Evolutionary conservation across 2,329 filamentous ascomycete genomes (phyloP), one percentile per base, ranked within the genome.

Genomic region (Tolypocladium pustulatum): DNA sequence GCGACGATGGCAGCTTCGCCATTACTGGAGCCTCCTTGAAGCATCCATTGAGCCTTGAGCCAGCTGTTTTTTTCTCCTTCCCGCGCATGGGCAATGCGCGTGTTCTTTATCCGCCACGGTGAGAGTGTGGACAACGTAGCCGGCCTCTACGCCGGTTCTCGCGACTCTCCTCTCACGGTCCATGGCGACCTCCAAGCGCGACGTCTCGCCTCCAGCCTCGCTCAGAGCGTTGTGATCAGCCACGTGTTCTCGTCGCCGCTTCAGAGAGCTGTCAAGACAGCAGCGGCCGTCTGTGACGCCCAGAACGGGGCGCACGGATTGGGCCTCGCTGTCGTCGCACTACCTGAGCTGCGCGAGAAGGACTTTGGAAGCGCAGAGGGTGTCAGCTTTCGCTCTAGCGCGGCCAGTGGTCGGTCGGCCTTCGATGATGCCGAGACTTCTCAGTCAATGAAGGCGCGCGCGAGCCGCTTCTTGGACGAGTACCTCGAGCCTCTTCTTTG

Each of bases 101-200:
- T 96, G 58, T 85, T 91, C 67, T 80, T 96, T 66, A 84, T 96
- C 67, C 86, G 91, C 59, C 91, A 96, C 78, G 91, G 87, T 68
- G 91, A 96, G 76, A 93, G 90, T 20, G 89, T 95, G 63, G 89
- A 96, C 74, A 96, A 96, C 71, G 87, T 94, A 60, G 88, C 87
- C 46, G 82, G 86, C 58, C 74, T 90, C 60, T 92, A 89, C 57
- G 91, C 91, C 65, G 91, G 91, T 60, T 83, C 85, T 56, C 88
- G 85, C 70, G 90, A 96, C 73, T 93, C 91, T 1, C 76, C 84
- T 46, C 78, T 96, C 65, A 96, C 91, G 30, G 86, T 85, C 62
- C 90, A 96, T 73, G 91, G 91, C 58, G 81, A 88, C 56, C 79
- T 92, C 55, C 91, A 96, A 72, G 85, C 89, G n/a, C 82, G 80